Percentiles rank a stretch among this genome's conserved stretches.
Conservation (phyloP, 768 basidiomycete genomes). For the Boletus rubescentipes region DNA sequence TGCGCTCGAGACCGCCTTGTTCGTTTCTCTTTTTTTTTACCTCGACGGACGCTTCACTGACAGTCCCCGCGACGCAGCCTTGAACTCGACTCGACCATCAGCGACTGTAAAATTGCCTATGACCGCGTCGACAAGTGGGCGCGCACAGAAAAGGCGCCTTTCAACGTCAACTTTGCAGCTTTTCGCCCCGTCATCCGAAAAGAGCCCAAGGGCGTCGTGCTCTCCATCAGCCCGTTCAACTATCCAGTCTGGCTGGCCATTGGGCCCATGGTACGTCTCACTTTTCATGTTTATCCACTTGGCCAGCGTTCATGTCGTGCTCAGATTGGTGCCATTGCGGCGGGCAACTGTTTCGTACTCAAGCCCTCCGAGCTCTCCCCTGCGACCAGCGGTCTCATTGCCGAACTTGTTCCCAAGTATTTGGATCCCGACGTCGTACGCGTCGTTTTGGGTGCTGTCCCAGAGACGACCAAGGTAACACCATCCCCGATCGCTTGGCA, state of each 20-base stretch:
- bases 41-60: background rate
- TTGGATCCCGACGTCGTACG: slow-evolving; percentile 64
- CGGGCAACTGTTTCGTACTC: slow-evolving; percentile 68
- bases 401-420: slow-evolving; percentile 73
- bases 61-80: slow-evolving; percentile 39
- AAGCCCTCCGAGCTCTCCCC: slow-evolving; percentile 78
- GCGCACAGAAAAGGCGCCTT: slow-evolving; percentile 56
- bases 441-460: slow-evolving; percentile 66
- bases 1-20: slow-evolving; percentile 55
- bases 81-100: slow-evolving; percentile 56
- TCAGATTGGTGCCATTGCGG: slow-evolving; percentile 68
- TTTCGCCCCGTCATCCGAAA: slow-evolving; percentile 68
- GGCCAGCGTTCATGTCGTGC: slow-evolving; percentile 16
- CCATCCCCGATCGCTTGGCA: rapidly evolving
- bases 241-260: slow-evolving; percentile 65
- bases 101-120: slow-evolving; percentile 55
- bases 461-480: slow-evolving; percentile 58
- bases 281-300: background rate
- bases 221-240: slow-evolving; percentile 75
- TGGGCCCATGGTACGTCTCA: slow-evolving; percentile 50
- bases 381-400: slow-evolving; percentile 53
- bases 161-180: slow-evolving; percentile 53
- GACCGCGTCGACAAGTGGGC: slow-evolving; percentile 74
- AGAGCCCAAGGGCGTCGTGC: slow-evolving; percentile 73
- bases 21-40: slow-evolving; percentile 26